Percentiles rank a stretch among this genome's conserved stretches.
Evolutionary conservation across 345 rosid genomes (phyloP).

Genomic region (Zanthoxylum bungeanum): DNA sequence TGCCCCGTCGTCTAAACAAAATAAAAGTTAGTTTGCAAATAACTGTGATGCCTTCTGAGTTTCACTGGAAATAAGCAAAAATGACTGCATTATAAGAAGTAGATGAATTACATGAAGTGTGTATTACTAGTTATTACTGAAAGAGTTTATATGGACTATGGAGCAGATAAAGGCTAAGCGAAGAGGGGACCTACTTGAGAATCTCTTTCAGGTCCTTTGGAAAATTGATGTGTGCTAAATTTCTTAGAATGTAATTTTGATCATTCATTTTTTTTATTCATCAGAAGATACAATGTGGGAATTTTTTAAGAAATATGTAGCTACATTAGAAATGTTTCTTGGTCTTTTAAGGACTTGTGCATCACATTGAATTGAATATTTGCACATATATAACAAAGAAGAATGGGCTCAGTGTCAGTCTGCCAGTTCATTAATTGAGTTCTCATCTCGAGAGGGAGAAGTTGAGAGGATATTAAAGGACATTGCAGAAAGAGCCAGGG

Average conservation of each 20-base stretch:
- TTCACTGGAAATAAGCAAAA: neutral
- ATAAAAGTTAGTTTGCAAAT: neutral
- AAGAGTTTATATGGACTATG: neutral
- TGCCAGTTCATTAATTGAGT: slow-evolving; percentile 65
- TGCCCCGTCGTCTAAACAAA: too few species aligned
- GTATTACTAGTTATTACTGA: neutral
- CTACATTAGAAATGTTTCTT: neutral
- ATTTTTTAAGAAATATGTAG: neutral
- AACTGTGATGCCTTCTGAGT: neutral
- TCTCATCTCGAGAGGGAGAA: slow-evolving; percentile 77
- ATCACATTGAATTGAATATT: neutral
- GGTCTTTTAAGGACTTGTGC: neutral
- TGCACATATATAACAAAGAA: slow-evolving; percentile 32
- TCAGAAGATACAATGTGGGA: neutral
- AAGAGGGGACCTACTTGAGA: neutral
- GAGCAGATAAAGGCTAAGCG: neutral
- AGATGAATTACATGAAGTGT: neutral
- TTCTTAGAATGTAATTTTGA: neutral
- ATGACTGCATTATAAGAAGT: neutral
- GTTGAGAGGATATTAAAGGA: slow-evolving; percentile 72
- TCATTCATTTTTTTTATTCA: neutral
- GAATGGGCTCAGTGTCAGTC: slow-evolving; percentile 85
- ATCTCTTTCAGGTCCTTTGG: neutral
- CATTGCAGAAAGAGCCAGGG: slow-evolving; percentile 74
- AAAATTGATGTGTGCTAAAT: neutral